Evolutionary conservation across 352 stramenopile species (phyloP).

Genomic region (Globisporangium irregulare): DNA sequence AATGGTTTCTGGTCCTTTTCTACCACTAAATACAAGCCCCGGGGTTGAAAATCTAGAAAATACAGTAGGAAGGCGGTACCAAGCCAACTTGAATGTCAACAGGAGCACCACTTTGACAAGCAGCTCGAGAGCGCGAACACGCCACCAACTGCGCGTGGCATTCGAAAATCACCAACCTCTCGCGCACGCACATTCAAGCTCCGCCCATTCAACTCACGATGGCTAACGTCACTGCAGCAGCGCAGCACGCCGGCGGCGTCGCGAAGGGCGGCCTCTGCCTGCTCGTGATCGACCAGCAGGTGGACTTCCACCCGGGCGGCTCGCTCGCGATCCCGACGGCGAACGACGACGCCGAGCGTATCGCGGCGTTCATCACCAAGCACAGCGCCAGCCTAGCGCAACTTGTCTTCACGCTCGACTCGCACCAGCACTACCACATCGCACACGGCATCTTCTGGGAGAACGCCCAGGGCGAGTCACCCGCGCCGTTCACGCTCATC

Average conservation of each 20-base stretch:
- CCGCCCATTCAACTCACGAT: slow-evolving; percentile 17
- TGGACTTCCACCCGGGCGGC: slow-evolving; percentile 95
- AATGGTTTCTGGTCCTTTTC: neutral
- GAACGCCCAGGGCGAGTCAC: slow-evolving; percentile 57
- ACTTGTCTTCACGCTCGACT: slow-evolving; percentile 95
- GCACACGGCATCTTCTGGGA: slow-evolving; percentile 94
- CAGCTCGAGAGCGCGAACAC: neutral
- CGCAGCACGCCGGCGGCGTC: slow-evolving; percentile 33
- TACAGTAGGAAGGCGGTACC: neutral
- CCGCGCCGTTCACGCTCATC: slow-evolving; percentile 93
- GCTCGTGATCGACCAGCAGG: slow-evolving; percentile 94
- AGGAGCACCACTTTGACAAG: neutral
- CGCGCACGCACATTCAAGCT: neutral
- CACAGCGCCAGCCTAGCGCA: slow-evolving; percentile 65
- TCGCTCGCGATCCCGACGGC: slow-evolving; percentile 94
- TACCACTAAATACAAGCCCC: too few species aligned
- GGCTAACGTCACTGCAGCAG: slow-evolving; percentile 29
- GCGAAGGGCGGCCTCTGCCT: slow-evolving; percentile 63
- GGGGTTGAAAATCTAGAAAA: too few species aligned
- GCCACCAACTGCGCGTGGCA: neutral
- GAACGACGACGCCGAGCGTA: slow-evolving; percentile 87
- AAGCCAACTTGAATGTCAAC: neutral
- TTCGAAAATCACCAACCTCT: neutral
- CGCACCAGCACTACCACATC: slow-evolving; percentile 95
- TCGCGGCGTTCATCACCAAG: slow-evolving; percentile 82